A percentile compares a stretch with the other conserved stretches of the same genome.
Evolutionary conservation across 805 yeast genomes (phyloP).

Genomic region (Suhomyces xylopsoci): DNA sequence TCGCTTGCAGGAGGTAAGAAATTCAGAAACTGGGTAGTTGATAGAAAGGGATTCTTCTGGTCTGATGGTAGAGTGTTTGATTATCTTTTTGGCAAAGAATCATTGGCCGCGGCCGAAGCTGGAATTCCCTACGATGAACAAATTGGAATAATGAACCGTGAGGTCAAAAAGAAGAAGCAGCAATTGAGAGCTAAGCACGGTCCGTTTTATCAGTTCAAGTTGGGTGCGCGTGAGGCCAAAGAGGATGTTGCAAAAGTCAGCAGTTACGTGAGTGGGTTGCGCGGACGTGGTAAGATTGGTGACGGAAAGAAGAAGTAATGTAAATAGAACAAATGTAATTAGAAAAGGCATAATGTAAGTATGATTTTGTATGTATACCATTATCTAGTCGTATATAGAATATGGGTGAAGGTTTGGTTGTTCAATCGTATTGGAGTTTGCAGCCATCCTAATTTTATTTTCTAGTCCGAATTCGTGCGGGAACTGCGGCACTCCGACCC

Average conservation of each 20-base stretch:
- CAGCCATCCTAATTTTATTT: not conserved
- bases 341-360: not conserved
- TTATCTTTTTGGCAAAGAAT: conserved; percentile 74
- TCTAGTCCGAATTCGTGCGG: not conserved
- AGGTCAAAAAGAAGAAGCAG: conserved; percentile 47
- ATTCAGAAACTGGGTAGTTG: conserved; percentile 70
- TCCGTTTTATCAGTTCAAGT: conserved; percentile 55
- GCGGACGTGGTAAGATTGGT: not conserved
- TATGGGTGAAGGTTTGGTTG: not conserved
- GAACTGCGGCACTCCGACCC: not conserved
- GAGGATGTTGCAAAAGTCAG: conserved; percentile 23
- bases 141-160: conserved; percentile 46
- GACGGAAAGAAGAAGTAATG: conserved; percentile 2
- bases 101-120: conserved; percentile 71
- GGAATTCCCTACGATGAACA: conserved; percentile 63
- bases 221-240: conserved; percentile 31
- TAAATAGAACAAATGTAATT: not conserved
- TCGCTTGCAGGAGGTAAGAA: conserved; percentile 30
- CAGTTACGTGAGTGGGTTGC: conserved; percentile 16
- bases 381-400: not conserved
- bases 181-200: conserved; percentile 56
- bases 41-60: conserved; percentile 88
- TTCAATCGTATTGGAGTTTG: not conserved
- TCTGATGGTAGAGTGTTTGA: conserved; percentile 88
- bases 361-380: not conserved